phyloP scores from a whole-genome alignment of 768 basidiomycete genomes.

The Neoboletus magnificus region DNA sequence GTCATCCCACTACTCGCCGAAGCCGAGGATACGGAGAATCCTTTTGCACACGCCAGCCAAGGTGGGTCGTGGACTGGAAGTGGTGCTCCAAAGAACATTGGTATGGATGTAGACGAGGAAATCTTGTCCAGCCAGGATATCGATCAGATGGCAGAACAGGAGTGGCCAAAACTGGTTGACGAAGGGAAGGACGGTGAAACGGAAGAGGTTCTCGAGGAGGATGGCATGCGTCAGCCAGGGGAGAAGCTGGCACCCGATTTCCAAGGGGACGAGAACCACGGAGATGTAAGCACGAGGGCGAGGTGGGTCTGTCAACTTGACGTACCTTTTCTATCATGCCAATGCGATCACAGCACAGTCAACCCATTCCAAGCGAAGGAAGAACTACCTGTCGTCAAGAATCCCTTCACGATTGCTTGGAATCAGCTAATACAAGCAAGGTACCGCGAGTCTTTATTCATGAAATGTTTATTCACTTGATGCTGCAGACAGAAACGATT shows the following conservation, averaged over 20 bases:
- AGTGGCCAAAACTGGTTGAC: conserved; percentile 14
- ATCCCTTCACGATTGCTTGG: conserved; percentile 25
- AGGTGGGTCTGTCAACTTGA: background rate
- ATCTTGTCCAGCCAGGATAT: conserved; percentile 36
- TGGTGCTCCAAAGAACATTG: conserved; percentile 5
- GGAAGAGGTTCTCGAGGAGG: conserved; percentile 14
- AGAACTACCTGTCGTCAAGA: background rate
- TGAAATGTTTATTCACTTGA: background rate
- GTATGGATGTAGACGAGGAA: conserved; percentile 31
- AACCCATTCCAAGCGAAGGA: background rate
- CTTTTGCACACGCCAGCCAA: conserved; percentile 23
- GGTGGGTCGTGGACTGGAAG: conserved; percentile 9
- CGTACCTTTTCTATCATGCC: background rate
- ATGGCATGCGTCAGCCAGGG: background rate
- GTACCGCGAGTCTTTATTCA: background rate
- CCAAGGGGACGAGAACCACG: background rate
- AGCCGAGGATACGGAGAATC: conserved; percentile 16
- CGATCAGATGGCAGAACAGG: conserved; percentile 24
- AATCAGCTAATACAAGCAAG: conserved; percentile 15
- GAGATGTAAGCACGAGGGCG: background rate
- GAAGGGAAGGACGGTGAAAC: conserved; percentile 12
- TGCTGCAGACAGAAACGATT: conserved; percentile 22
- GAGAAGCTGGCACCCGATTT: background rate
- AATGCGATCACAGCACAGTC: background rate
- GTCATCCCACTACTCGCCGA: conserved; percentile 16